phyloP scores from a whole-genome alignment of 2,329 filamentous ascomycete species.

The Raffaelea arxii region DNA sequence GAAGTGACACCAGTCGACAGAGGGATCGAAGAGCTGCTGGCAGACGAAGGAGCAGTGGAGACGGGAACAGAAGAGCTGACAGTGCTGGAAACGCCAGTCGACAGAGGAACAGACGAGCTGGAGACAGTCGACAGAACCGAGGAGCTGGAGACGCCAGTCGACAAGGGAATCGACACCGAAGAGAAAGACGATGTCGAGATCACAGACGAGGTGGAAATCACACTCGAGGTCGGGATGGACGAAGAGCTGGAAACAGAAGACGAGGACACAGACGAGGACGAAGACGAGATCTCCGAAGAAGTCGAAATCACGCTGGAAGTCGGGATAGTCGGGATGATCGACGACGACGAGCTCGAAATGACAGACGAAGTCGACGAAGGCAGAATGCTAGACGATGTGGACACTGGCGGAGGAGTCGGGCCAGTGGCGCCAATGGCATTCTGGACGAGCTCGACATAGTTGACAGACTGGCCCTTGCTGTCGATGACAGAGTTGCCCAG shows the following conservation, averaged over 20 bases:
- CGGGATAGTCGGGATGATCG: conserved; percentile 18
- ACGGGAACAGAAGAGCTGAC: background rate
- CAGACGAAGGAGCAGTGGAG: background rate
- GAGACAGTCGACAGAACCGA: background rate
- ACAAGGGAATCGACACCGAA: no score
- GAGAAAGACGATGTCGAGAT: background rate
- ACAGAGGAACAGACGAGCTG: background rate
- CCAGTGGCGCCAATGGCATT: conserved; percentile 5
- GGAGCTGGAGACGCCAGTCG: background rate
- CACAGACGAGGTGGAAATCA: background rate
- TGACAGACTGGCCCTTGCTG: conserved; percentile 12
- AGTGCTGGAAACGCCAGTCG: no score
- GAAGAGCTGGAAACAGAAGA: background rate
- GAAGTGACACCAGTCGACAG: background rate
- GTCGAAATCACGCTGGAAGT: background rate
- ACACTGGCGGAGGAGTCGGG: conserved; percentile 6
- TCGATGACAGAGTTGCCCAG: conserved; percentile 7
- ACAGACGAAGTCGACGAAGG: background rate
- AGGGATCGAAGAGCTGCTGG: background rate
- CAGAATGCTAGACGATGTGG: conserved; percentile 3
- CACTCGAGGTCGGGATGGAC: background rate
- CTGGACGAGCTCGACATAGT: conserved; percentile 12
- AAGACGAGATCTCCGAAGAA: background rate
- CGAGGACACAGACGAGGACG: background rate
- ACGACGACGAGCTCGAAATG: background rate